These are phyloP conservation scores for Sarocladium oryzae DNA, from an alignment of 2,329 filamentous ascomycete genomes.

Conservation along the genomic window DNA sequence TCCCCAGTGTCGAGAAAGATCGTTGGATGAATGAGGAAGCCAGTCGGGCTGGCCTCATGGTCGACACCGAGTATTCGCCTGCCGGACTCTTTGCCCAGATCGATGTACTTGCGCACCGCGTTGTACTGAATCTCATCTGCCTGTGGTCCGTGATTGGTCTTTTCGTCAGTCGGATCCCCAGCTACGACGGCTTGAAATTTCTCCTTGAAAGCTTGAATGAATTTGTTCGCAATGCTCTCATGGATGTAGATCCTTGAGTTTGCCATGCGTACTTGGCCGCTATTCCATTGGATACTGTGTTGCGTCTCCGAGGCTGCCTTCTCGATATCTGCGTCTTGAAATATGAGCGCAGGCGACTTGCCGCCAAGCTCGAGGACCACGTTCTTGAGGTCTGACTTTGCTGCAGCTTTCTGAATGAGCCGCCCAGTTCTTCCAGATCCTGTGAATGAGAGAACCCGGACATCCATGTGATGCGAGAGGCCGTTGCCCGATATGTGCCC, in stretches of 20 bases:
- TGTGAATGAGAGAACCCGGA: constrained; percentile 59
- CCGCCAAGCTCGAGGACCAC: constrained; percentile 39
- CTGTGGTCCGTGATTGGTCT: constrained; percentile 48
- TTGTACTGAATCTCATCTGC: constrained; percentile 34
- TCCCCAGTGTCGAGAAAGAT: constrained; percentile 22
- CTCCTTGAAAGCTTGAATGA: constrained; percentile 3
- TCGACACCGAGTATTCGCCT: constrained; percentile 2
- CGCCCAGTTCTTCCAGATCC: constrained; percentile 60
- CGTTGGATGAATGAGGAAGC: constrained; percentile 30
- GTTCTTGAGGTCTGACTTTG: constrained; percentile 35
- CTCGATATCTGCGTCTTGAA: constrained; percentile 40
- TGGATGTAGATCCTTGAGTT: constrained; percentile 9
- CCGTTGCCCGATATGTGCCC: constrained; percentile 8
- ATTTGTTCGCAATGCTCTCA: constrained; percentile 7
- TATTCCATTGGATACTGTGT: constrained; percentile 12
- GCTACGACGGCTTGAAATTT: constrained; percentile 18
- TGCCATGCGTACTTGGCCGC: constrained; percentile 13
- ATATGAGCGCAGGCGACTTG: constrained; percentile 36
- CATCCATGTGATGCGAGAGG: constrained; percentile 10
- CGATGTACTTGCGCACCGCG: constrained; percentile 20
- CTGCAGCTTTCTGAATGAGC: constrained; percentile 53
- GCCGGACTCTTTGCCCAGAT: constrained; percentile 23
- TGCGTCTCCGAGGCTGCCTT: constrained; percentile 25
- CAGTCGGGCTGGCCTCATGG: constrained; percentile 13
- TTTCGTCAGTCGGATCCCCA: constrained; percentile 48